These are phyloP conservation scores for Fusarium sp. DNA, from an alignment of 2,329 filamentous ascomycete genomes.

Conservation along the genomic window DNA sequence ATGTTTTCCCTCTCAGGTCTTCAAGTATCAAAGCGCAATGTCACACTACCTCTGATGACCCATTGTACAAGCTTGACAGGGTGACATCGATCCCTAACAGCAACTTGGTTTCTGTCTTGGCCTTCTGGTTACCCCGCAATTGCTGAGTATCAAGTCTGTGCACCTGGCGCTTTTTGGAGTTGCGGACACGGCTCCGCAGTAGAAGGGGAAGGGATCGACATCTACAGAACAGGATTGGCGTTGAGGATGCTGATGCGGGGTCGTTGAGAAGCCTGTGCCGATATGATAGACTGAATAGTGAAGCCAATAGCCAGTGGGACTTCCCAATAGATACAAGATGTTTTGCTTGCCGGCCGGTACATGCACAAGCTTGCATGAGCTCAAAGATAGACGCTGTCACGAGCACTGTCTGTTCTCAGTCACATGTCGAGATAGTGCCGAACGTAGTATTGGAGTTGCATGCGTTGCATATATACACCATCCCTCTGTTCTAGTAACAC, in stretches of 20 bases:
- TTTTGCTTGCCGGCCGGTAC: not conserved
- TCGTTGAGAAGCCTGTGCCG: not conserved
- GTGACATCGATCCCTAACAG: not conserved
- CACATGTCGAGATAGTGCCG: not conserved
- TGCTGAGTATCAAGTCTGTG: not conserved
- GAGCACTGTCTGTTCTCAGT: not conserved
- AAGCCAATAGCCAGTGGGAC: not conserved
- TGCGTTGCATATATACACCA: not conserved
- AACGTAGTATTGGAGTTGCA: not conserved
- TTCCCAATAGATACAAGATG: not conserved
- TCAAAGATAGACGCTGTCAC: not conserved
- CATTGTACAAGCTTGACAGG: not conserved
- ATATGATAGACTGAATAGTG: not conserved
- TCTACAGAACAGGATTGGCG: not conserved
- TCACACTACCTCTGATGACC: not conserved
- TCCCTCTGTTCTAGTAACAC: not conserved
- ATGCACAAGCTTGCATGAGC: not conserved
- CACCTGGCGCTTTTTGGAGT: not conserved
- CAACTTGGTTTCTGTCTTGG: not conserved
- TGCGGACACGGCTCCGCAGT: conserved; percentile 4
- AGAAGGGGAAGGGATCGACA: not conserved
- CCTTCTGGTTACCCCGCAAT: not conserved
- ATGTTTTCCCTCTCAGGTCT: too few relatives aligned
- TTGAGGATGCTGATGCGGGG: not conserved
- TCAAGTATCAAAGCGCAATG: too few relatives aligned